Evolutionary conservation across 2,329 filamentous ascomycete genomes (phyloP).

Genomic region (Xylariaceae sp.): DNA sequence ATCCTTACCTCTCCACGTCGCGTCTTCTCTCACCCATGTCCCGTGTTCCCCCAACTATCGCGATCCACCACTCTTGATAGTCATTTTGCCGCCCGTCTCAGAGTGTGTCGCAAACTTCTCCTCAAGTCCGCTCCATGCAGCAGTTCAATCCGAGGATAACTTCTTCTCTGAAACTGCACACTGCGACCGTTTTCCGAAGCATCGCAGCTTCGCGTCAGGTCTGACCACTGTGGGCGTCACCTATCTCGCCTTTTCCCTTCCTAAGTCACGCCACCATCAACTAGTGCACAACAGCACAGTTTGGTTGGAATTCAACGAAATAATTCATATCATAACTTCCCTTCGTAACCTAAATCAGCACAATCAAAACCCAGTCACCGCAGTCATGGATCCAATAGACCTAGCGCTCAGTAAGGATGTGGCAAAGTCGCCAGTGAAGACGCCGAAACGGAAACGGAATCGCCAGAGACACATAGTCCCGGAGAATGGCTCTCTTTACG

Average conservation of each 20-base stretch:
- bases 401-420: background rate
- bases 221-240: too few species aligned
- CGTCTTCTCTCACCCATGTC: slow-evolving; percentile 13
- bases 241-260: too few species aligned
- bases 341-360: too few species aligned
- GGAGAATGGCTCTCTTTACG: slow-evolving; percentile 48
- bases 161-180: too few species aligned
- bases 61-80: slow-evolving; percentile 10
- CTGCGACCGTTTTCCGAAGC: too few species aligned
- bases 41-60: slow-evolving; percentile 10
- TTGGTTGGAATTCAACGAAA: too few species aligned
- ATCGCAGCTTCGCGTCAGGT: too few species aligned
- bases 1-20: slow-evolving; percentile 19
- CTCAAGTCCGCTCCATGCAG: slow-evolving; percentile 1
- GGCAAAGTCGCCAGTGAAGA: slow-evolving; percentile 3
- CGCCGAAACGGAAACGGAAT: slow-evolving; percentile 23
- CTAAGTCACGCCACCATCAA: too few species aligned
- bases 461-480: slow-evolving; percentile 36
- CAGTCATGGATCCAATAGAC: slow-evolving; percentile 7
- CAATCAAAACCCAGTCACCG: background rate
- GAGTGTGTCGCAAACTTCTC: slow-evolving; percentile 6
- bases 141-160: too few species aligned
- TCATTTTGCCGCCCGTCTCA: slow-evolving; percentile 13
- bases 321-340: too few species aligned
- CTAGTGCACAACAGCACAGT: too few species aligned